These are phyloP conservation scores for Neoboletus subvelutipes DNA, from an alignment of 768 basidiomycete species.

Conservation along the genomic window DNA sequence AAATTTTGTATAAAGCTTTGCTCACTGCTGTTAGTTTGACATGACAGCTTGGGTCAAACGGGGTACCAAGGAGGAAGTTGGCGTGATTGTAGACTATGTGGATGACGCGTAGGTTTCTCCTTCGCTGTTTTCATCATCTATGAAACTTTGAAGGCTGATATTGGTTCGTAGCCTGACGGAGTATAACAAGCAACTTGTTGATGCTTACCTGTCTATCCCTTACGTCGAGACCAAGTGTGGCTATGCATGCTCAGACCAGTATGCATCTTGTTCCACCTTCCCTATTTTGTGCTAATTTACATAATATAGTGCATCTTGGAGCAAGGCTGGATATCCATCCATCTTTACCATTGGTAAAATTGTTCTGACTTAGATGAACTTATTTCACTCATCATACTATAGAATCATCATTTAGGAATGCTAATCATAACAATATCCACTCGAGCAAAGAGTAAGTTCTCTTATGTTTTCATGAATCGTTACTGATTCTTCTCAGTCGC, in stretches of 20 bases:
- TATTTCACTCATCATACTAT: background rate
- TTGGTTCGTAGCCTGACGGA: slow-evolving; percentile 61
- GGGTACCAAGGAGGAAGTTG: slow-evolving; percentile 76
- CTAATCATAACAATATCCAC: slow-evolving; percentile 78
- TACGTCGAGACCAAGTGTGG: slow-evolving; percentile 84
- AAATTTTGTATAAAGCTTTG: background rate
- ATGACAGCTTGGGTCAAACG: slow-evolving; percentile 95
- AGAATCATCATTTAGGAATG: slow-evolving; percentile 73
- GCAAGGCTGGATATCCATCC: slow-evolving; percentile 81
- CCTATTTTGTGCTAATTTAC: slow-evolving; percentile 24
- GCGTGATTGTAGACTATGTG: slow-evolving; percentile 82
- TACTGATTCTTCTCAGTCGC: slow-evolving; percentile 47
- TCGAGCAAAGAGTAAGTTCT: slow-evolving; percentile 69
- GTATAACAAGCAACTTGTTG: slow-evolving; percentile 74
- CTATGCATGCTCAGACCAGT: slow-evolving; percentile 95
- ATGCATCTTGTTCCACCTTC: slow-evolving; percentile 30
- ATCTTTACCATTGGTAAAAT: slow-evolving; percentile 69
- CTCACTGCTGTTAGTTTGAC: slow-evolving; percentile 63
- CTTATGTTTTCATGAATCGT: slow-evolving; percentile 38
- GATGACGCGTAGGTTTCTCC: slow-evolving; percentile 51
- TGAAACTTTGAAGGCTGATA: slow-evolving; percentile 12
- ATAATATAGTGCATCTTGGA: slow-evolving; percentile 66
- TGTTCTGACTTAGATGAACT: background rate
- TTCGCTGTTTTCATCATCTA: slow-evolving; percentile 22
- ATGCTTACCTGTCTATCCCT: slow-evolving; percentile 80